A percentile compares a stretch with the other conserved stretches of the same genome.
Evolutionary conservation across 805 yeast species (phyloP).

Genomic region (Crinitomyces ghanaensis): DNA sequence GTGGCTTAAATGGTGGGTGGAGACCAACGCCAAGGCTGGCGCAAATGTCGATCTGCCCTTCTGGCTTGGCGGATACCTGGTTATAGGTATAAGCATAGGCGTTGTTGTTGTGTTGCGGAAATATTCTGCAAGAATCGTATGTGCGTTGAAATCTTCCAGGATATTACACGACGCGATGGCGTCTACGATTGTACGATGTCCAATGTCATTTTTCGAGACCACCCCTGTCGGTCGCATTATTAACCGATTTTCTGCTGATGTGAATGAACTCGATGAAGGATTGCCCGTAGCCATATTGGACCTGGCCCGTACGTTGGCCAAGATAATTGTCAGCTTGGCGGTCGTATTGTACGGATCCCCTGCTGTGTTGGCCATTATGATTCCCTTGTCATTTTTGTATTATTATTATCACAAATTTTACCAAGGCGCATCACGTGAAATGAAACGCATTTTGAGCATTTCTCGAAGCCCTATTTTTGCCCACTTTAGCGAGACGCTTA

Average conservation of each 20-base stretch:
- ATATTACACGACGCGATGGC: constrained; percentile 66
- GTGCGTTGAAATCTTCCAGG: constrained; percentile 16
- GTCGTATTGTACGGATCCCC: constrained; percentile 86
- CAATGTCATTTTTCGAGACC: constrained; percentile 90
- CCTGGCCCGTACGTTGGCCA: constrained; percentile 26
- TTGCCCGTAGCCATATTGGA: constrained; percentile 27
- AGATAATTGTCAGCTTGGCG: constrained; percentile 46
- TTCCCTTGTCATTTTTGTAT: constrained; percentile 60
- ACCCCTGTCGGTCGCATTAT: constrained; percentile 89
- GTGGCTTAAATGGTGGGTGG: constrained; percentile 91
- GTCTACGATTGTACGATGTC: constrained; percentile 62
- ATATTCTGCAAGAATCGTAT: constrained; percentile 43
- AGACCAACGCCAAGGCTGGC: constrained; percentile 51
- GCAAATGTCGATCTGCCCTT: constrained; percentile 51
- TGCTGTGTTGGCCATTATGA: constrained; percentile 59
- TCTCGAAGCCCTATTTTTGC: constrained; percentile 72
- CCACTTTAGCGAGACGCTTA: constrained; percentile 68
- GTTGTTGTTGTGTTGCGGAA: constrained; percentile 43
- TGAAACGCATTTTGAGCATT: constrained; percentile 59
- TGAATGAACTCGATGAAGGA: constrained; percentile 78
- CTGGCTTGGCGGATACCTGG: constrained; percentile 59
- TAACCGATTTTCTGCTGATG: constrained; percentile 83
- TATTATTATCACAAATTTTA: constrained; percentile 61
- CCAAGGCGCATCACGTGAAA: constrained; percentile 60
- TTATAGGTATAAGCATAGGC: constrained; percentile 42